Base-by-base conservation (phyloP, 306 rosid species). In the Quercus glauca region DNA sequence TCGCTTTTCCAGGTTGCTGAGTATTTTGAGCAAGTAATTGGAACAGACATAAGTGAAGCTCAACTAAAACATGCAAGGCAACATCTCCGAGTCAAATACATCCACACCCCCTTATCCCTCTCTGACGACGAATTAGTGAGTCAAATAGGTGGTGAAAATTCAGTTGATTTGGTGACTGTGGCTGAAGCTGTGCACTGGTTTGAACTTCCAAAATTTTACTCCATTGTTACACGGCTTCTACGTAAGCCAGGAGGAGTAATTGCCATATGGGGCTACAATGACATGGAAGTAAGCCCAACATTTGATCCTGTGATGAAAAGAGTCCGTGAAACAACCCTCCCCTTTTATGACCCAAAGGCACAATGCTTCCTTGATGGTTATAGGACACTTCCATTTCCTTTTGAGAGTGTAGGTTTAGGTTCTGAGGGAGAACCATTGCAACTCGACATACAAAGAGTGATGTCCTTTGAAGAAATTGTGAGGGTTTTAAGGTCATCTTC, bases 151-250 rank as follows among this genome's bases (percentile, higher is more conserved):
- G 82, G 74, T 0, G 86, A 86, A 49, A 76, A 86, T 29, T 26
- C 82, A 5, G 76, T 86, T 5, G 83, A 85, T 69, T 77, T 85
- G 53, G 29, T 78, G 1, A 69, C 74, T 2, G 74, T 78, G 14
- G 87, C 87, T 19, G 78, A 80, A 51, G 84, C 85, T 5, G 85
- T 81, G 11, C 87, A 84, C 19, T 84, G 85, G 87, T 84, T 84
- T 53, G 87, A 84, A 49, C 85, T 84, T 41, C 80, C 85, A 21
- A 43, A 43, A 31, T 77, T 81, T 65, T 84, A 81, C 80, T 55
- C 80, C 26, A 80, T 81, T 6, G 80, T 55, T 11, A 26, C 55
- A 0, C 88, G 78, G 25, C 74, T 80, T 60, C 69, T 80, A 60
- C 75, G 82, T 20, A 80, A 84, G 43, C 87, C 75, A 3, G 87